phyloP scores from a whole-genome alignment of 2,329 filamentous ascomycete species.

The Incumbomyces delicatus region DNA sequence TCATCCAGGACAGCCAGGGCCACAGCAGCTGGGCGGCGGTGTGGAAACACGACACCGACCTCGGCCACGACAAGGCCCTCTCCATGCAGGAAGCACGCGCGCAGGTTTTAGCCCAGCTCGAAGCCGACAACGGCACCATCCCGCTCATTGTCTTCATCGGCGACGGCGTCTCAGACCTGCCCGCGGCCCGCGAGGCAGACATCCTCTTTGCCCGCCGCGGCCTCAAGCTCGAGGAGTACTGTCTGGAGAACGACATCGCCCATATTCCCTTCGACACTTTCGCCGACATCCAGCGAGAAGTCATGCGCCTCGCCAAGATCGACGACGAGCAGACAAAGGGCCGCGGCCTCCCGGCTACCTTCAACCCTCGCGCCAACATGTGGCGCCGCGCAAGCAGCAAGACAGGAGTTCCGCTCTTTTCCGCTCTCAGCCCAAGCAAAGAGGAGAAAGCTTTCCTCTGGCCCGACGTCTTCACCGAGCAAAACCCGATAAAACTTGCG shows the following conservation, averaged over 20 bases:
- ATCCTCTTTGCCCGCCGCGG: slow-evolving; percentile 59
- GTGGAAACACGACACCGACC: slow-evolving; percentile 54
- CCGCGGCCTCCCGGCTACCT: slow-evolving; percentile 48
- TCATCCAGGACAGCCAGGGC: slow-evolving; percentile 36
- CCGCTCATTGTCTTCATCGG: slow-evolving; percentile 62
- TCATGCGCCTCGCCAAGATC: slow-evolving; percentile 48
- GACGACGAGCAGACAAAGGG: slow-evolving; percentile 54
- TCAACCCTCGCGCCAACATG: slow-evolving; percentile 60
- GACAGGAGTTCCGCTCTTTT: slow-evolving; percentile 41
- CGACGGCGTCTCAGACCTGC: slow-evolving; percentile 58
- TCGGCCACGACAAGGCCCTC: slow-evolving; percentile 58
- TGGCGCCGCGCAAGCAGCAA: slow-evolving; percentile 55
- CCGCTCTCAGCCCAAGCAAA: slow-evolving; percentile 42
- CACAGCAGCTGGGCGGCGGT: slow-evolving; percentile 52
- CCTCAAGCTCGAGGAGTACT: slow-evolving; percentile 56
- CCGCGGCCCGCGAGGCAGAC: slow-evolving; percentile 56
- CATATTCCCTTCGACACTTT: slow-evolving; percentile 58
- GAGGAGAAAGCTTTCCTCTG: slow-evolving; percentile 56
- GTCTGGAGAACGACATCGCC: slow-evolving; percentile 49
- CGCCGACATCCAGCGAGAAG: slow-evolving; percentile 53
- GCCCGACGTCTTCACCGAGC: slow-evolving; percentile 48
- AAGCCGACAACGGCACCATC: slow-evolving; percentile 51
- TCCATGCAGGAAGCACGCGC: slow-evolving; percentile 52
- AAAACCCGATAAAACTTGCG: background rate
- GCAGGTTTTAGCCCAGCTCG: slow-evolving; percentile 36